Base-by-base conservation (phyloP, 1,139 yeast species). In the Magnusiomyces suaveolens region DNA sequence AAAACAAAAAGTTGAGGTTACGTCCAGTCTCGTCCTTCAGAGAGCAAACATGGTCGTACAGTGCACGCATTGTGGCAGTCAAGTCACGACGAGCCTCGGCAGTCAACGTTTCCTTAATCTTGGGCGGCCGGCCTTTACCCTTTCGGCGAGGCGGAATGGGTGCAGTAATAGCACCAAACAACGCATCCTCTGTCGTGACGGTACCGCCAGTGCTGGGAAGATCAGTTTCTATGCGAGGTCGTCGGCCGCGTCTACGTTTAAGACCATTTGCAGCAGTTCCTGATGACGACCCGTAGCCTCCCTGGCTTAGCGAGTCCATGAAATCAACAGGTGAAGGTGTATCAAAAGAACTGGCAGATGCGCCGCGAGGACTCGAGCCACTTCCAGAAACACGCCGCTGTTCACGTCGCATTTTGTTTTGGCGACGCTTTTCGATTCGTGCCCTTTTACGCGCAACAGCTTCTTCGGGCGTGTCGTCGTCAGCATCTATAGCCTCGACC, bases 401-500 rank as follows among this genome's bases (percentile, higher is more conserved):
- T 41, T 56, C 8, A 4, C 41, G 8, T 36, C 41, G 41, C 16
- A 23, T 2, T 23, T 51, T n/a, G 39, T 25, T 12, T 66, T 50
- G 69, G 62, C 54, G 72, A 64, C 43, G 64, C 56, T 54, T 69
- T 64, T 57, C 69, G 66, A 54, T 65, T 58, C 71, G 62, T 24
- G 69, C 75, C 62, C 85, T 81, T 63, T 83, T 84, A 61, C 85
- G 76, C 52, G 69, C 73, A 56, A 84, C 81, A 10, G 88, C 89
- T 54, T 79, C 88, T 61, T 85, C 92, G 43, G 85, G 78, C 0
- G 84, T 72, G 16, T 36, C 41, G 8, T 83, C 84, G 58, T 86
- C 95, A 55, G 78, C 75, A 63, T 82, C 87, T 63, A 82, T 79
- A 3, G 86, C 87, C 56, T 80, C 80, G 33, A 79, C 68, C 95